phyloP scores from a whole-genome alignment of 2,329 filamentous ascomycete species.

The Paraphoma chrysanthemicola region DNA sequence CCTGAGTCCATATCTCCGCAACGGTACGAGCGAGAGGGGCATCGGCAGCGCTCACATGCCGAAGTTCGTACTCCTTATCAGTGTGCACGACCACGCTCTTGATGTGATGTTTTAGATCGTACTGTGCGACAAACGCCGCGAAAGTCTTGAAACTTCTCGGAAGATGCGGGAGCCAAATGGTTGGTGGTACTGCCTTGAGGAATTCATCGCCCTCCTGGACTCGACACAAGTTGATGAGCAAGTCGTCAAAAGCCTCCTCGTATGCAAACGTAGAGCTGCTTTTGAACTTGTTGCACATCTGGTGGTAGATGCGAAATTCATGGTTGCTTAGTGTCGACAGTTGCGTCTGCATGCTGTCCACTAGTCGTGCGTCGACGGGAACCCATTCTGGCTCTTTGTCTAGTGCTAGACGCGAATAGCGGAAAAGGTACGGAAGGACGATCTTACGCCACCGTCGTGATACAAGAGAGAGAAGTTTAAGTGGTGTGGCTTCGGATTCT shows the following conservation, averaged over 20 bases:
- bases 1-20: slow-evolving; percentile 35
- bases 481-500: slow-evolving; percentile 18
- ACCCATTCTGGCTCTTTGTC: slow-evolving; percentile 42
- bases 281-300: slow-evolving; percentile 43
- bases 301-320: slow-evolving; percentile 41
- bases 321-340: slow-evolving; percentile 39
- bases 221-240: slow-evolving; percentile 41
- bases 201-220: slow-evolving; percentile 40
- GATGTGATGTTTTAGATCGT: slow-evolving; percentile 48
- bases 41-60: slow-evolving; percentile 34
- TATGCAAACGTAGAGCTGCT: slow-evolving; percentile 37
- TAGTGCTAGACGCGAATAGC: slow-evolving; percentile 33
- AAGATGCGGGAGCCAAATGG: slow-evolving; percentile 43
- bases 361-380: slow-evolving; percentile 39
- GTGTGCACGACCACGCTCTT: slow-evolving; percentile 57
- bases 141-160: slow-evolving; percentile 29
- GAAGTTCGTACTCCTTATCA: slow-evolving; percentile 47
- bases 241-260: slow-evolving; percentile 38
- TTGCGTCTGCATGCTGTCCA: slow-evolving; percentile 43
- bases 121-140: slow-evolving; percentile 20
- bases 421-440: slow-evolving; percentile 42
- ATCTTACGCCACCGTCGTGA: slow-evolving; percentile 42
- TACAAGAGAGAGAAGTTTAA: slow-evolving; percentile 43
- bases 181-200: slow-evolving; percentile 28
- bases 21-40: slow-evolving; percentile 60